Conservation (phyloP, 1,139 yeast genomes). For the Candida sanyaensis region DNA sequence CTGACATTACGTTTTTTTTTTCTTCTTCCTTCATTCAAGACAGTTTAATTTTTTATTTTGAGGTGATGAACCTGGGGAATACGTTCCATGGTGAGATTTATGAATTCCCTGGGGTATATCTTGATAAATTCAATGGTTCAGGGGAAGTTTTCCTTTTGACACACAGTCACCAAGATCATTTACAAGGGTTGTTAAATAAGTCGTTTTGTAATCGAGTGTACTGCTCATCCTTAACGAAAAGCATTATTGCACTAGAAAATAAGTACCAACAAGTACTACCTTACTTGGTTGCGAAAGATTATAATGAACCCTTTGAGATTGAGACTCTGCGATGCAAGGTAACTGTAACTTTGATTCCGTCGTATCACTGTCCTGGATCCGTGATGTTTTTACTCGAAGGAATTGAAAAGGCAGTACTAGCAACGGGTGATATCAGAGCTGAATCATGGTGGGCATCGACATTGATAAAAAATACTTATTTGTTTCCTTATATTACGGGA, state of each 20-base stretch:
- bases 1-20: background rate
- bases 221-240: conserved; percentile 51
- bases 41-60: background rate
- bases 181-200: conserved; percentile 45
- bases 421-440: conserved; percentile 64
- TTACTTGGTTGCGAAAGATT: conserved; percentile 22
- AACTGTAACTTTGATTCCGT: conserved; percentile 31
- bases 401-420: conserved; percentile 34
- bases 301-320: conserved; percentile 26
- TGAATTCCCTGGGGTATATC: conserved; percentile 39
- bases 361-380: conserved; percentile 68
- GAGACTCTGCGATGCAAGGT: conserved; percentile 16
- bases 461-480: conserved; percentile 35
- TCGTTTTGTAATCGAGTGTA: conserved; percentile 47
- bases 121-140: conserved; percentile 44
- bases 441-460: conserved; percentile 54
- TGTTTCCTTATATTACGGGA: conserved; percentile 47
- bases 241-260: conserved; percentile 26
- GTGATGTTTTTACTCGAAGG: conserved; percentile 54
- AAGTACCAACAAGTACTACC: conserved; percentile 24
- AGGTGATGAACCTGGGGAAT: conserved; percentile 8
- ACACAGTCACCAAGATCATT: conserved; percentile 61
- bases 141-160: conserved; percentile 42
- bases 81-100: conserved; percentile 18
- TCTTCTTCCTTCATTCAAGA: background rate